A percentile compares a stretch with the other conserved stretches of the same genome.
Evolutionary conservation across 73 alveolate genomes (phyloP).

Genomic region (Tetrahymena borealis): DNA sequence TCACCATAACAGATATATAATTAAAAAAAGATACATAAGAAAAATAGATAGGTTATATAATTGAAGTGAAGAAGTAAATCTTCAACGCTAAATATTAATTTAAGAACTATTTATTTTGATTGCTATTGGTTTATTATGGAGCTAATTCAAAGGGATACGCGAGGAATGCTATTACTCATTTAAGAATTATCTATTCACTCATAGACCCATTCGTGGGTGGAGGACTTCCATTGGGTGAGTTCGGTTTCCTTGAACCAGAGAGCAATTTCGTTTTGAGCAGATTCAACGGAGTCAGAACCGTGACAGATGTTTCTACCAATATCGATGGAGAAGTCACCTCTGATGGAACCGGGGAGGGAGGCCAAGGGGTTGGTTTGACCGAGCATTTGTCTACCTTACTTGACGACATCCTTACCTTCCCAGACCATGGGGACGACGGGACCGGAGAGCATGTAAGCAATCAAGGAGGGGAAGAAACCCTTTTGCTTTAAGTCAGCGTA

Average conservation of each 20-base stretch:
- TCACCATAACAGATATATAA: neutral
- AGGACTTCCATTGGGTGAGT: conserved; percentile 71
- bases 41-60: neutral
- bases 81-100: neutral
- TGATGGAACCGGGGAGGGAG: conserved; percentile 95
- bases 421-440: conserved; percentile 98
- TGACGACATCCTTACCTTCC: conserved; percentile 94
- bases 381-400: conserved; percentile 87
- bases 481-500: conserved; percentile 86
- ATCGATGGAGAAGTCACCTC: conserved; percentile 96
- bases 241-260: conserved; percentile 94
- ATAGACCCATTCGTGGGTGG: conserved; percentile 86
- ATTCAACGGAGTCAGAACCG: conserved; percentile 92
- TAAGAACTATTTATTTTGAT: neutral
- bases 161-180: neutral
- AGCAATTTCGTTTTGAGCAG: conserved; percentile 90
- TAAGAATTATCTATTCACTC: conserved; percentile 53
- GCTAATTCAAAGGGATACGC: neutral
- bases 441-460: conserved; percentile 85
- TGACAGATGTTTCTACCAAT: conserved; percentile 95
- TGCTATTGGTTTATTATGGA: neutral
- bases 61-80: neutral
- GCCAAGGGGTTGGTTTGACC: conserved; percentile 95
- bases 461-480: conserved; percentile 90
- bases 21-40: neutral